Base-by-base conservation (phyloP, 1,284 basidiomycete genomes). In the Ceratobasidium sp. region DNA sequence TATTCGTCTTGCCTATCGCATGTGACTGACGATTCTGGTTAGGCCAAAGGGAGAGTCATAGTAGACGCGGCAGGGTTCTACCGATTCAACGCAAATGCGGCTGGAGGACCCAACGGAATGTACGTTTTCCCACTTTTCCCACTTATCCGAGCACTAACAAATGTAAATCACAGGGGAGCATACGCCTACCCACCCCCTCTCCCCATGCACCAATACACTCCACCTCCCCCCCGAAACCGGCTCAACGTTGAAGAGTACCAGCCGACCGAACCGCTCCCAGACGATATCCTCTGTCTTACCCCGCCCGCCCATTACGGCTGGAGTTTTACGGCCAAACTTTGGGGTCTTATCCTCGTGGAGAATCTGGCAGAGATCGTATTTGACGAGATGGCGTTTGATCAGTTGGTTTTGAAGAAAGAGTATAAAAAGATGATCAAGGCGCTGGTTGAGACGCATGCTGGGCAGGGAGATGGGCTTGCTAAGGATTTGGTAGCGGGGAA, bases 361-460 rank as follows among this genome's bases (percentile, higher is more conserved):
- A 64, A 75, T 41, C 10, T 75, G 30, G 23, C 30, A 2, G 73
- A 54, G 23, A 75, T 75, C 44, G 62, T 65, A 16, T 75, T 75
- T 35, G 73, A 75, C 20, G 73, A 75, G 38, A 50, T 75, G 41
- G 73, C 73, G 8, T 75, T 75, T 38, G 73, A 75, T 35, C 73
- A 75, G 38, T 33, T 75, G 7, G 73, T 75, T 3, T 50, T 75
- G 59, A 64, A 54, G n/a, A 48, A 62, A 23, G 73, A 75, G 62
- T 75, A 75, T 30, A 75, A 75, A 48, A 75, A 75, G 62, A 75
- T 75, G 59, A 75, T 75, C 62, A 75, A 75, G 50, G 73, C 73
- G 30, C 48, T 75, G 6, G 62, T 75, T 10, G 73, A 75, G 41
- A 75, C 73, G 18, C 73, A 75, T 44, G 44, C 73, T 18, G 73